Evolutionary conservation across 306 rosid species (phyloP).

Genomic region (Sindora glabra): DNA sequence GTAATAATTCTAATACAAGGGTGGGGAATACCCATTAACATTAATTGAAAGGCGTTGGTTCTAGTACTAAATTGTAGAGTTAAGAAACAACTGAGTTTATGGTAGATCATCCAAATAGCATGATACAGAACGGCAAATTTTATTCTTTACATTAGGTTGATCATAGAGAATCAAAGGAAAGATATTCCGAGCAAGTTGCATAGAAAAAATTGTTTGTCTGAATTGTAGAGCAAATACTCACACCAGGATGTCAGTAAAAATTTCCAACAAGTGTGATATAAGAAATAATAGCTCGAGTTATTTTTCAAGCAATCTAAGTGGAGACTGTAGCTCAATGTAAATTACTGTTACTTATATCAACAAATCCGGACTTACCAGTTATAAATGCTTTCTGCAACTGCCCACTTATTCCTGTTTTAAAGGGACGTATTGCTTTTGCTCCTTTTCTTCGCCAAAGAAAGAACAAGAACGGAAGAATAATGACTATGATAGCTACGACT

Average conservation of each 20-base stretch:
- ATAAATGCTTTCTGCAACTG: slow-evolving; percentile 89
- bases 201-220: no score
- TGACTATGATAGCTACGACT: slow-evolving; percentile 31
- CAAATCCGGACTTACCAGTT: slow-evolving; percentile 50
- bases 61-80: background rate
- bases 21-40: background rate
- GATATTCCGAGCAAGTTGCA: no score
- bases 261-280: no score
- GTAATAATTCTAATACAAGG: background rate
- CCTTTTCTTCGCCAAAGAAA: slow-evolving; percentile 59
- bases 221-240: no score
- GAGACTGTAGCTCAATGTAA: background rate
- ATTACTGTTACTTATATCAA: no score
- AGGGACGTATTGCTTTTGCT: slow-evolving; percentile 64
- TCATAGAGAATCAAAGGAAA: no score
- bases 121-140: background rate
- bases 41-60: background rate
- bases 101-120: background rate
- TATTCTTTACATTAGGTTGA: background rate
- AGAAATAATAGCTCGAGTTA: no score
- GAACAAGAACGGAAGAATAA: slow-evolving; percentile 32
- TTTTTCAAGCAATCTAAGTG: no score
- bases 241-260: no score
- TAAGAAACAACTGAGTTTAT: background rate
- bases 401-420: slow-evolving; percentile 92